A percentile compares a stretch with the other conserved stretches of the same genome.
Evolutionary conservation across 257 asterid species (phyloP).

Genomic region (Dorcoceras hygrometricum): DNA sequence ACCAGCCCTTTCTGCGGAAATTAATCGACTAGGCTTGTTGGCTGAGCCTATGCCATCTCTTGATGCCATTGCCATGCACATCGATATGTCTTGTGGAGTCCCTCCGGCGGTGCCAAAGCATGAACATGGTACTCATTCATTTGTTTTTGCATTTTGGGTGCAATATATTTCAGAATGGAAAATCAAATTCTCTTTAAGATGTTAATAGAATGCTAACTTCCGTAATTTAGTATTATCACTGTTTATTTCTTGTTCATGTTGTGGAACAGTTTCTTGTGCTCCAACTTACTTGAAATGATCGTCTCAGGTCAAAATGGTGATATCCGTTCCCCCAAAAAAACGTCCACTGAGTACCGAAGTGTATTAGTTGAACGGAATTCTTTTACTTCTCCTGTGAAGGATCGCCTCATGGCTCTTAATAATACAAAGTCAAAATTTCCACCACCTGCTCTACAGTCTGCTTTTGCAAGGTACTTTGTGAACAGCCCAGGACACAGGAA

Average conservation of each 20-base stretch:
- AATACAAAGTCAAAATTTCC: conserved; percentile 73
- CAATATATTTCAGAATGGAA: conserved; percentile 1
- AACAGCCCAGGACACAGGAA: conserved; percentile 21
- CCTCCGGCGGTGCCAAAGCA: conserved; percentile 49
- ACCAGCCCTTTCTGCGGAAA: conserved; percentile 81
- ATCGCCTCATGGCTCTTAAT: conserved; percentile 71
- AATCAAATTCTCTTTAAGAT: neutral
- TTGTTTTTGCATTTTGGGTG: conserved; percentile 9
- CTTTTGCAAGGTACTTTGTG: conserved; percentile 72
- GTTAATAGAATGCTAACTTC: conserved; percentile 1
- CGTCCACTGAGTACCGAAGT: conserved; percentile 76
- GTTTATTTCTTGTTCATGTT: conserved; percentile 12
- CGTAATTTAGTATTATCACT: conserved; percentile 9
- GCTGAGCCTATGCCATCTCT: conserved; percentile 98
- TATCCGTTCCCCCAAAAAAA: conserved; percentile 83
- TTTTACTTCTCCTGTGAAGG: conserved; percentile 95
- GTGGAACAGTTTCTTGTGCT: conserved; percentile 18
- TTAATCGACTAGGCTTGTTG: conserved; percentile 76
- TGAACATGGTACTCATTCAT: conserved; percentile 55
- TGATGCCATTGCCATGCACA: conserved; percentile 88
- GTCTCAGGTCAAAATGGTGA: conserved; percentile 77
- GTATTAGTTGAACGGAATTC: conserved; percentile 87
- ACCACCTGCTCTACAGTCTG: conserved; percentile 86
- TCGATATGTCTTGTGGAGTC: conserved; percentile 54
- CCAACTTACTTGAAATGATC: conserved; percentile 23